A percentile compares a stretch with the other conserved stretches of the same genome.
These are phyloP conservation scores for Neopestalotiopsis sp. DNA, from an alignment of 2,329 filamentous ascomycete species.

Conservation along the genomic window DNA sequence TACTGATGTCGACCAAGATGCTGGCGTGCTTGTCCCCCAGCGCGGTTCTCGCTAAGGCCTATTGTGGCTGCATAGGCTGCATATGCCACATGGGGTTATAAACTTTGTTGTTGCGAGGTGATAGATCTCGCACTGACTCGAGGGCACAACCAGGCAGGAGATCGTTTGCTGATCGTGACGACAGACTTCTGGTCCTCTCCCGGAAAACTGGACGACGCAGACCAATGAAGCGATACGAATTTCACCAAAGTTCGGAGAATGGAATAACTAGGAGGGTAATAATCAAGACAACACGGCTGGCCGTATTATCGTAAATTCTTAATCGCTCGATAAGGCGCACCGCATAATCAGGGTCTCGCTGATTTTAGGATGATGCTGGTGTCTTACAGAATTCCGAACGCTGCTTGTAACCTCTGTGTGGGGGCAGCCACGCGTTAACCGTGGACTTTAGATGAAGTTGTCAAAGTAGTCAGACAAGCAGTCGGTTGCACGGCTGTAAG, in stretches of 20 bases:
- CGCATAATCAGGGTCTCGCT: constrained; percentile 1
- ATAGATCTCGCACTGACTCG: constrained; percentile 12
- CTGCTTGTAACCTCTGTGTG: not conserved
- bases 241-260: not conserved
- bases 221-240: not conserved
- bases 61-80: constrained; percentile 3
- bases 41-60: constrained; percentile 12
- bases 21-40: not conserved
- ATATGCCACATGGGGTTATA: constrained; percentile 14
- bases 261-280: not conserved
- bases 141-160: not conserved
- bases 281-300: not conserved
- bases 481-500: not conserved
- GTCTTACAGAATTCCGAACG: not conserved
- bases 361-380: constrained; percentile 8
- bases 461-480: not conserved
- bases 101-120: constrained; percentile 4
- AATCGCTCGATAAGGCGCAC: not conserved
- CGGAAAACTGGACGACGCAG: not conserved
- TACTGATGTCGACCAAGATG: not conserved
- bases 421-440: constrained; percentile 2
- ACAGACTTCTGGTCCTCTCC: not conserved
- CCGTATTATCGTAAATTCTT: not conserved
- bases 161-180: constrained; percentile 12
- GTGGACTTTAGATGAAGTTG: not conserved